Conservation (phyloP, 225 moss, liverwort and hornwort species). For the Physcomitrium patens region DNA sequence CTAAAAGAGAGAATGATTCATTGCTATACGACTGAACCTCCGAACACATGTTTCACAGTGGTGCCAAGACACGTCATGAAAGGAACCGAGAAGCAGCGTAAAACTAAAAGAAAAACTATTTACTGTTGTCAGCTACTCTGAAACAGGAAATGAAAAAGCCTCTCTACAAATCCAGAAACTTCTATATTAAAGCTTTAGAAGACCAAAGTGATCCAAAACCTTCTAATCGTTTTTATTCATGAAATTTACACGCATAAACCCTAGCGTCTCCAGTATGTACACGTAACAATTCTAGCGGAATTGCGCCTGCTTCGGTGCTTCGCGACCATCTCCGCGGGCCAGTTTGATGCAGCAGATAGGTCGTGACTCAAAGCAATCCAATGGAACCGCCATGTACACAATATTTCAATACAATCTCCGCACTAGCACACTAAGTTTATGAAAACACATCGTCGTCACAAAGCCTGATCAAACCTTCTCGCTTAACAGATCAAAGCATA, state of each 20-base stretch:
- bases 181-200: background rate
- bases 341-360: background rate
- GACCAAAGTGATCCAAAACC: background rate
- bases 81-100: conserved; percentile 8
- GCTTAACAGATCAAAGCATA: background rate
- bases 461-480: background rate
- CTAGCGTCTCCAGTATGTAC: background rate
- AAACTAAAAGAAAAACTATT: conserved; percentile 11
- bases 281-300: background rate
- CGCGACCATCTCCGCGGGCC: background rate
- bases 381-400: background rate
- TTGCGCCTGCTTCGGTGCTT: background rate
- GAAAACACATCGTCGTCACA: background rate
- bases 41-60: background rate
- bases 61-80: background rate
- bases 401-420: background rate
- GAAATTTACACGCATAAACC: background rate
- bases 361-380: background rate
- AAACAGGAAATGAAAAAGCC: background rate
- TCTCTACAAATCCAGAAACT: background rate
- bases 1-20: conserved; percentile 14
- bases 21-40: background rate
- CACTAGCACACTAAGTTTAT: background rate
- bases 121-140: background rate
- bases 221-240: background rate